Evolutionary conservation across 2,329 filamentous ascomycete genomes (phyloP).

Genomic region (Lachnellula hyalina): DNA sequence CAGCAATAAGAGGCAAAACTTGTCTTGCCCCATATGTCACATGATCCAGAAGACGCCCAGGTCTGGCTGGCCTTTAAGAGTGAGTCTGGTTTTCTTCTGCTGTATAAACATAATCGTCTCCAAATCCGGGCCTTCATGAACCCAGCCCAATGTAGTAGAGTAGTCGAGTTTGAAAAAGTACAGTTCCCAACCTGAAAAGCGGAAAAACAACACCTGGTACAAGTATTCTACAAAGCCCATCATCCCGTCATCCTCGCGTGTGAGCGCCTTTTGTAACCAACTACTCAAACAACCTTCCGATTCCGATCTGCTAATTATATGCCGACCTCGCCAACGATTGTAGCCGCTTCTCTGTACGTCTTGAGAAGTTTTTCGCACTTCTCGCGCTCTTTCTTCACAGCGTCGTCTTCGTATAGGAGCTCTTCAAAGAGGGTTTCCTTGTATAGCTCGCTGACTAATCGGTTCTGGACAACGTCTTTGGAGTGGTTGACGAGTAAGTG

Average conservation of each 20-base stretch:
- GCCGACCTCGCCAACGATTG: conserved; percentile 97
- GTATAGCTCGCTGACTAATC: conserved; percentile 92
- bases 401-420: conserved; percentile 93
- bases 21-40: too few species aligned
- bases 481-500: conserved; percentile 97
- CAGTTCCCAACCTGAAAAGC: conserved; percentile 5
- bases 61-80: too few species aligned
- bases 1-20: too few species aligned
- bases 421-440: conserved; percentile 88
- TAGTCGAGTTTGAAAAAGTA: conserved; percentile 14
- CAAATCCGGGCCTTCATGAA: too few species aligned
- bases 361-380: conserved; percentile 95
- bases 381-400: conserved; percentile 93
- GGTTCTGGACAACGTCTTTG: conserved; percentile 96
- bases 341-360: conserved; percentile 95
- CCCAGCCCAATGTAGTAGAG: background rate
- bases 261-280: conserved; percentile 13
- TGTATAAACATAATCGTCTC: too few species aligned
- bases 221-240: conserved; percentile 25
- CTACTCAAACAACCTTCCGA: conserved; percentile 11
- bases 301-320: conserved; percentile 31
- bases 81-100: too few species aligned
- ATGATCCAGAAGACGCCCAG: too few species aligned
- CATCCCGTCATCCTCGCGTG: conserved; percentile 8
- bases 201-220: conserved; percentile 18